phyloP scores from a whole-genome alignment of 257 asterid species.

The Sherardia arvensis region DNA sequence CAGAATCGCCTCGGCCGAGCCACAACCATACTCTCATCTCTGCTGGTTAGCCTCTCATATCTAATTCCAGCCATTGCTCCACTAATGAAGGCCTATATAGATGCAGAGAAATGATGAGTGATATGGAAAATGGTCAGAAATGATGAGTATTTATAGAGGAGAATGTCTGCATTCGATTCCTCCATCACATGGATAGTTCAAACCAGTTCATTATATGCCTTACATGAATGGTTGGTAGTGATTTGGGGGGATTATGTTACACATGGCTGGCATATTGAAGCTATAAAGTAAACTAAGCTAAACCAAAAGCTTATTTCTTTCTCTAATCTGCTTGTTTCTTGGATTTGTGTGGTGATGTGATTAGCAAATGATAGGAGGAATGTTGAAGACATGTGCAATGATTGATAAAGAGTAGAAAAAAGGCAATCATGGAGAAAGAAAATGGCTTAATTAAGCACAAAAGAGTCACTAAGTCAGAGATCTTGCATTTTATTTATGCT shows the following conservation, averaged over 20 bases:
- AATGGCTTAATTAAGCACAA: slow-evolving; percentile 11
- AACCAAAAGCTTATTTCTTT: slow-evolving; percentile 16
- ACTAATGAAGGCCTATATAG: neutral
- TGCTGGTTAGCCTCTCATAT: slow-evolving; percentile 37
- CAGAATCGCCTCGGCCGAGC: slow-evolving; percentile 25
- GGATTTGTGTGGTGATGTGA: slow-evolving; percentile 13
- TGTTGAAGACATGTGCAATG: slow-evolving; percentile 38
- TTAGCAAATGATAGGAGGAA: slow-evolving; percentile 19
- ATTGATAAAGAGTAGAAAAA: slow-evolving; percentile 17
- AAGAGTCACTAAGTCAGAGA: slow-evolving; percentile 18
- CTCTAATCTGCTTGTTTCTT: slow-evolving; percentile 11
- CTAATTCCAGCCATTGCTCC: slow-evolving; percentile 1
- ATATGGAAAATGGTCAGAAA: neutral
- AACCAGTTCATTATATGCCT: slow-evolving; percentile 20
- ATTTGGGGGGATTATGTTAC: slow-evolving; percentile 6
- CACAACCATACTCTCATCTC: slow-evolving; percentile 22
- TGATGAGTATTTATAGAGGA: slow-evolving; percentile 13
- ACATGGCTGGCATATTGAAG: slow-evolving; percentile 19
- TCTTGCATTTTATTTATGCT: slow-evolving; percentile 17
- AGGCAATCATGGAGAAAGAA: slow-evolving; percentile 10
- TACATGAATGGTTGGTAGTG: slow-evolving; percentile 3
- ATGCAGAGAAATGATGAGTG: neutral
- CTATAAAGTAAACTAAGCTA: slow-evolving; percentile 15
- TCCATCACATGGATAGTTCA: slow-evolving; percentile 19
- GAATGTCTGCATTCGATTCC: slow-evolving; percentile 26